Conservation (phyloP, 75 land plant species). For the Sequoiadendron giganteum region DNA sequence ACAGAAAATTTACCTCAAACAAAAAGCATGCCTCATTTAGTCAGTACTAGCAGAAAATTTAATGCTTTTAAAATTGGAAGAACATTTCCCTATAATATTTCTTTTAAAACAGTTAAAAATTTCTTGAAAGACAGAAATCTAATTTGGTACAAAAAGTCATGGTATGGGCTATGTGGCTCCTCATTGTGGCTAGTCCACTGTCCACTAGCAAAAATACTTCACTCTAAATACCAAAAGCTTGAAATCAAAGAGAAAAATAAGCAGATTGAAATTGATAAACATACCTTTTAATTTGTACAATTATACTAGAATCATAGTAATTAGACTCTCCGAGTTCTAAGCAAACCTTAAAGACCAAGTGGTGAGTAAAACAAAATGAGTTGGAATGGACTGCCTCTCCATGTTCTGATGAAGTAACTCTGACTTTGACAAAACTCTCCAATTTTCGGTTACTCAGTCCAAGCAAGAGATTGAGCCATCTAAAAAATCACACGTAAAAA, state of each 20-base stretch:
- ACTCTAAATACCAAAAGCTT: not conserved
- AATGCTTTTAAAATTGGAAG: not conserved
- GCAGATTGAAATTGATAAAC: not conserved
- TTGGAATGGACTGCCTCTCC: not conserved
- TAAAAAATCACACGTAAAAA: not conserved
- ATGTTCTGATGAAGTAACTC: not conserved
- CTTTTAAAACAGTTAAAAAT: not conserved
- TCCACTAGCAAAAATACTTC: not conserved
- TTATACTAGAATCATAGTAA: not conserved
- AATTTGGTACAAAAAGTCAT: not conserved
- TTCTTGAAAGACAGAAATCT: not conserved
- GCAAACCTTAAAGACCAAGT: not conserved
- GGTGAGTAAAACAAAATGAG: not conserved
- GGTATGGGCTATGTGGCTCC: not conserved
- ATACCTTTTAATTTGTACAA: not conserved
- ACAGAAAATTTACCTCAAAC: not conserved
- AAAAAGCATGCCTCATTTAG: not conserved
- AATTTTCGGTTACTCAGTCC: not conserved
- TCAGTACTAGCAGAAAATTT: not conserved
- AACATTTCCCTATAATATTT: not conserved
- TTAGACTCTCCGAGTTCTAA: not conserved
- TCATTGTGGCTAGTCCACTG: not conserved
- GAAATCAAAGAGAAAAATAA: not conserved
- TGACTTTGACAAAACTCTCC: not conserved
- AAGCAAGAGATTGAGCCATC: not conserved